A percentile compares a stretch with the other conserved stretches of the same genome.
Conservation (phyloP, 306 rosid genomes). For the Oxytropis ochrocephala region DNA sequence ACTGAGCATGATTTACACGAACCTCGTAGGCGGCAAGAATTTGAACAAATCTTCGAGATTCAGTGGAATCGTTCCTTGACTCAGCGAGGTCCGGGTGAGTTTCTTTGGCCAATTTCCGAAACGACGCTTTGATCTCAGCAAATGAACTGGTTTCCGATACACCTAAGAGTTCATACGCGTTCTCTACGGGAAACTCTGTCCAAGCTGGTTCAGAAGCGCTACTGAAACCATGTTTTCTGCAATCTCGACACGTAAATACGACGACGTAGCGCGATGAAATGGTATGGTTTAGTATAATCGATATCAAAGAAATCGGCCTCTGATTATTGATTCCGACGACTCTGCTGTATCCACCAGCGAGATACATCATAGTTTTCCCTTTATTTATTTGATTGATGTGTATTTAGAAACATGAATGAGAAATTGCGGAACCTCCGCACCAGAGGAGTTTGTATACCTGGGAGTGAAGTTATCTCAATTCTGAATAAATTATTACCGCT, state of each 20-base stretch:
- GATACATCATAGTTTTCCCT: slow-evolving; percentile 22
- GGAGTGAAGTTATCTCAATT: neutral
- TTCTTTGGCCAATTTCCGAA: slow-evolving; percentile 86
- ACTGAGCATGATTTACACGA: neutral
- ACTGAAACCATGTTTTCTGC: slow-evolving; percentile 36
- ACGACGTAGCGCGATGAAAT: slow-evolving; percentile 10
- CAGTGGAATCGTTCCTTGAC: slow-evolving; percentile 46
- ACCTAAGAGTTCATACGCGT: slow-evolving; percentile 76
- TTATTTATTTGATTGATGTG: too few relatives aligned
- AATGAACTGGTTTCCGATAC: slow-evolving; percentile 71
- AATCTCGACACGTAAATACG: slow-evolving; percentile 15
- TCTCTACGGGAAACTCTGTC: slow-evolving; percentile 43
- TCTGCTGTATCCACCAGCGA: neutral
- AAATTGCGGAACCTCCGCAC: neutral
- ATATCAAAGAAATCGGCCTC: neutral
- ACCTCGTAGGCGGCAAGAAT: slow-evolving; percentile 97
- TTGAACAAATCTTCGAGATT: slow-evolving; percentile 71
- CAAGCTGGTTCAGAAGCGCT: slow-evolving; percentile 41
- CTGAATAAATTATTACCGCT: too few relatives aligned
- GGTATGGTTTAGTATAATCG: slow-evolving; percentile 17
- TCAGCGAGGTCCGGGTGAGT: slow-evolving; percentile 94
- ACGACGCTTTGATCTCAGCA: slow-evolving; percentile 75
- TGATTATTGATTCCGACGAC: slow-evolving; percentile 19
- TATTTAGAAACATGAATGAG: neutral
- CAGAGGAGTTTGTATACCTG: neutral